Conservation (phyloP, 2,329 filamentous ascomycete genomes). For the Penicillium vulpinum region DNA sequence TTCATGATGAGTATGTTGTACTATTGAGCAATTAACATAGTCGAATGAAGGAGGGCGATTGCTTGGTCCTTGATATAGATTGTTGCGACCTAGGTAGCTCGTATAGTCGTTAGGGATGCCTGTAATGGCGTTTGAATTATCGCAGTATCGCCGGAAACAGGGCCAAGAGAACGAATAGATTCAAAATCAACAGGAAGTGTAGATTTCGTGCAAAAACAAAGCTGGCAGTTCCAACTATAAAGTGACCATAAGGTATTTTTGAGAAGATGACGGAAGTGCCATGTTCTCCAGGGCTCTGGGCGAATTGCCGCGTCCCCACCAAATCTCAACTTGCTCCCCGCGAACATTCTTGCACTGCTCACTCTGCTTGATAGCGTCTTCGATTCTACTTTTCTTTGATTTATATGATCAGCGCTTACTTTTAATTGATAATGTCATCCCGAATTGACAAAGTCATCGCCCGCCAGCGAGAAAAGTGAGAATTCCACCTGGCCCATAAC, state of each 20-base stretch:
- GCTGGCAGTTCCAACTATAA: background rate
- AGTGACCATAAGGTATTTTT: background rate
- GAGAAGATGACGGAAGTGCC: conserved; percentile 4
- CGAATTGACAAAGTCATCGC: conserved; percentile 69
- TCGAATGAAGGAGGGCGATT: background rate
- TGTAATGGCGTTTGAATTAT: background rate
- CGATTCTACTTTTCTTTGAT: background rate
- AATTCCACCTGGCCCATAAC: conserved; percentile 2
- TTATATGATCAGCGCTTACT: background rate
- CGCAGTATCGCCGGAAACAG: background rate
- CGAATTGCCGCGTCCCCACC: conserved; percentile 19
- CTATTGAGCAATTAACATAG: background rate
- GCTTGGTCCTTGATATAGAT: conserved; percentile 2
- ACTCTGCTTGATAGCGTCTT: conserved; percentile 1
- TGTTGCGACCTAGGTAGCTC: background rate
- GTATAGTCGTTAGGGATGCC: background rate
- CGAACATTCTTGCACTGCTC: conserved; percentile 12
- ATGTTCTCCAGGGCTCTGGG: conserved; percentile 1
- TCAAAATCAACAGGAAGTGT: background rate
- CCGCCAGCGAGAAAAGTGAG: conserved; percentile 74
- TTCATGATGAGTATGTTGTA: conserved; percentile 29
- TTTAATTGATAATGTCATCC: conserved; percentile 38
- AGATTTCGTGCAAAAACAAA: background rate
- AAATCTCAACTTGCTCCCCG: conserved; percentile 18
- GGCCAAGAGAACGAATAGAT: background rate